Percentiles rank a stretch among this genome's conserved stretches.
Conservation (phyloP, 1,139 yeast species). For the Suhomyces terraborum region DNA sequence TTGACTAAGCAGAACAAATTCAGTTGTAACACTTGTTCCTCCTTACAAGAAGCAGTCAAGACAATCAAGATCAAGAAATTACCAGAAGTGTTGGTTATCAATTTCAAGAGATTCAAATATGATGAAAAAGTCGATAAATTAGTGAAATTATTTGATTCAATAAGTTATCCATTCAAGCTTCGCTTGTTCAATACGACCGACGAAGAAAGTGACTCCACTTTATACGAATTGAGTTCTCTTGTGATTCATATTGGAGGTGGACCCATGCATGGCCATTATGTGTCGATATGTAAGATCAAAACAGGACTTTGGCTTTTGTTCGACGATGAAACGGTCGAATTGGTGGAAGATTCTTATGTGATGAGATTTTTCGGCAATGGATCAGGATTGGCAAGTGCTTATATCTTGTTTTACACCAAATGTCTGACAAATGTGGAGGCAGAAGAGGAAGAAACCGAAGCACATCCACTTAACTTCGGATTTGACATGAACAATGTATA, state of each 20-base stretch:
- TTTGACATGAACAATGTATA: conserved; percentile 37
- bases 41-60: conserved; percentile 92
- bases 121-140: conserved; percentile 80
- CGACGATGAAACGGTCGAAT: conserved; percentile 94
- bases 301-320: conserved; percentile 85
- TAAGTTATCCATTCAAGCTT: conserved; percentile 75
- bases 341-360: conserved; percentile 82
- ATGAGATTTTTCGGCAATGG: conserved; percentile 87
- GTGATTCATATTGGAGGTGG: conserved; percentile 97
- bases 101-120: conserved; percentile 88
- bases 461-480: conserved; percentile 34
- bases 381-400: conserved; percentile 89
- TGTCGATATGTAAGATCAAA: conserved; percentile 78
- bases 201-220: conserved; percentile 37
- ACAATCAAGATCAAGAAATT: conserved; percentile 78
- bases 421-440: conserved; percentile 26
- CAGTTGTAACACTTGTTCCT: conserved; percentile 87
- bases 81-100: conserved; percentile 80
- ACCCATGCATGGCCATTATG: conserved; percentile 96
- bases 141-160: conserved; percentile 84
- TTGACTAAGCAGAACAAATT: conserved; percentile 87
- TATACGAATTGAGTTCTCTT: conserved; percentile 81
- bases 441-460: conserved; percentile 32
- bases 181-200: conserved; percentile 76
- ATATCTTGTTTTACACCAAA: conserved; percentile 70